These are phyloP conservation scores for Cenchrus americanus DNA, from an alignment of 176 grass and related monocot species.

Conservation along the genomic window DNA sequence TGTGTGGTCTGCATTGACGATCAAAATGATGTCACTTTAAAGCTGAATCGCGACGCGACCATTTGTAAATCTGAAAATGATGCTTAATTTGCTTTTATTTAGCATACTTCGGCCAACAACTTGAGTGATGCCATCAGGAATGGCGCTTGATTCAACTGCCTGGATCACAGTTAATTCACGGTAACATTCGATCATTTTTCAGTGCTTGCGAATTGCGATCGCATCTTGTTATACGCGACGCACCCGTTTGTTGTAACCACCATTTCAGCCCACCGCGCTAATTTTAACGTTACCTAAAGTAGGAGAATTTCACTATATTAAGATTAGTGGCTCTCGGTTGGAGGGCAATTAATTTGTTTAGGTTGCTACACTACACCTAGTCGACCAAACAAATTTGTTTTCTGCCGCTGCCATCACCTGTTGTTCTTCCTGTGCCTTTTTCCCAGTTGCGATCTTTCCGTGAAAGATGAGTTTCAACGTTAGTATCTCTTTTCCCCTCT, in stretches of 20 bases:
- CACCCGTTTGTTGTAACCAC: not conserved
- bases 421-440: not conserved
- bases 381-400: constrained; percentile 27
- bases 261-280: not conserved
- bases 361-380: constrained; percentile 22
- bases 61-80: not conserved
- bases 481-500: not conserved
- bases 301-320: not conserved
- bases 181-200: not conserved
- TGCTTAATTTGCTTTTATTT: not conserved
- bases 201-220: constrained; percentile 3
- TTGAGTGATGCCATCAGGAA: not conserved
- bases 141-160: constrained; percentile 8
- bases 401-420: not conserved
- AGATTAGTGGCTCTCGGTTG: not conserved
- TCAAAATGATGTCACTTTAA: not conserved
- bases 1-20: not conserved
- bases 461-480: constrained; percentile 6
- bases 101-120: not conserved
- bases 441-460: not conserved
- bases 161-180: not conserved
- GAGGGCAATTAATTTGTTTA: not conserved
- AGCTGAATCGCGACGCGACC: not conserved
- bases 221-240: not conserved
- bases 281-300: not conserved